Percentiles rank a stretch among this genome's conserved stretches.
Conservation (phyloP, 495 filamentous ascomycete genomes). For the Ramalina intermedia region DNA sequence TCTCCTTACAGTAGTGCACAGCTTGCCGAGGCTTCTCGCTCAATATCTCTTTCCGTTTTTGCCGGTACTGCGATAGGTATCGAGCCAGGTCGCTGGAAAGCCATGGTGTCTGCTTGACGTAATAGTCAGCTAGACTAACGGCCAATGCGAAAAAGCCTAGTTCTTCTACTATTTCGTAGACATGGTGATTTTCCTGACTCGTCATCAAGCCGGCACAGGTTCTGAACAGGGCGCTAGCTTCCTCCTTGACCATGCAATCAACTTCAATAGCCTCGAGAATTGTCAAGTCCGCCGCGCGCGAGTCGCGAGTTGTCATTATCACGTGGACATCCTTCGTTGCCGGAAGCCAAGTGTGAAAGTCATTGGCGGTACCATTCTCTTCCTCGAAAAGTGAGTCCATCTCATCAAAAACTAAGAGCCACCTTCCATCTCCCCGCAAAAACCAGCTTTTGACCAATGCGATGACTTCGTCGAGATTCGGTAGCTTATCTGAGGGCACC, state of each 20-base stretch:
- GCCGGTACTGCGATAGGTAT: conserved; percentile 5
- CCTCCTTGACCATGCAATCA: not conserved
- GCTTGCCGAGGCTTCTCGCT: not conserved
- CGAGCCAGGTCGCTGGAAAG: not conserved
- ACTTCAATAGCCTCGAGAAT: not conserved
- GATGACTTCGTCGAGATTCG: conserved; percentile 2
- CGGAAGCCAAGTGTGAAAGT: not conserved
- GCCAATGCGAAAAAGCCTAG: not conserved
- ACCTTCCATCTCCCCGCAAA: not conserved
- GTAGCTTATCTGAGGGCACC: not conserved
- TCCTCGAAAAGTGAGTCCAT: not conserved
- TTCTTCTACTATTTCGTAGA: conserved; percentile 3
- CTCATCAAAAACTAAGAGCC: conserved; percentile 1
- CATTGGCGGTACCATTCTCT: not conserved
- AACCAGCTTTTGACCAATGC: conserved; percentile 5
- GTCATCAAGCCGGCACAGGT: not conserved
- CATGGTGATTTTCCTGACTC: not conserved
- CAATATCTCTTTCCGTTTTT: conserved; percentile 2
- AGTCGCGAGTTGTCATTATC: conserved; percentile 1
- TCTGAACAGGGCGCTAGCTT: conserved; percentile 2
- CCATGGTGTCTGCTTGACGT: conserved; percentile 1
- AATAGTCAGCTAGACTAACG: not conserved
- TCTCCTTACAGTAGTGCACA: conserved; percentile 1
- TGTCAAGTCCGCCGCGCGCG: not conserved
- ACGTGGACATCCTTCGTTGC: not conserved